These are phyloP conservation scores for Agaricales sp. DNA, from an alignment of 1,284 basidiomycete species.

Conservation along the genomic window DNA sequence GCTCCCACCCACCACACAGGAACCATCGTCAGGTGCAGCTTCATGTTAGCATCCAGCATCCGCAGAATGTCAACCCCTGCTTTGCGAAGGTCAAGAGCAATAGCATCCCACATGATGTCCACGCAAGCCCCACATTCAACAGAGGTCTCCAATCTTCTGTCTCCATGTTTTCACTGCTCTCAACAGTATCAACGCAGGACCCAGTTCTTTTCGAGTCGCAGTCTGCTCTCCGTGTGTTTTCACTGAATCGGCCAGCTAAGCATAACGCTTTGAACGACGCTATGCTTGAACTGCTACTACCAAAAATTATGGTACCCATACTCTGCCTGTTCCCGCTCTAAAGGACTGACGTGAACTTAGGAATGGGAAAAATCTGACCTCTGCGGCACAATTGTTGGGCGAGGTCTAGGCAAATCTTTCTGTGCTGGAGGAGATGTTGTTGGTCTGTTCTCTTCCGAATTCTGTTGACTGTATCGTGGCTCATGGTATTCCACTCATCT, in stretches of 20 bases:
- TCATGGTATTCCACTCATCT: slow-evolving; percentile 1
- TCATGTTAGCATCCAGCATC: slow-evolving; percentile 4
- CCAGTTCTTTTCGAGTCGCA: slow-evolving; percentile 65
- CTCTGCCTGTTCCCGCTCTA: slow-evolving; percentile 2
- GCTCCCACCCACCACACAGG: neutral
- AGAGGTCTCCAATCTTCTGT: slow-evolving; percentile 21
- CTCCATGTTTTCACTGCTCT: neutral
- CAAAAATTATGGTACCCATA: slow-evolving; percentile 59
- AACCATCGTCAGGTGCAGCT: neutral
- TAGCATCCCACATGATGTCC: slow-evolving; percentile 55
- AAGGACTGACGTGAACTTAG: slow-evolving; percentile 27
- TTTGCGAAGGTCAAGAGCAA: slow-evolving; percentile 40
- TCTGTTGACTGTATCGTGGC: slow-evolving; percentile 2
- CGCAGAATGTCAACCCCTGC: slow-evolving; percentile 17
- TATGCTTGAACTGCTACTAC: slow-evolving; percentile 72
- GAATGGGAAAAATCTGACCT: slow-evolving; percentile 73
- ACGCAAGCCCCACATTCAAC: slow-evolving; percentile 17
- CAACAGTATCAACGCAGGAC: slow-evolving; percentile 25
- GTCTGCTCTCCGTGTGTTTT: slow-evolving; percentile 53
- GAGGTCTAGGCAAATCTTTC: slow-evolving; percentile 62
- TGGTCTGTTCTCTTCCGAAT: slow-evolving; percentile 35
- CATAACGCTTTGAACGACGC: slow-evolving; percentile 80
- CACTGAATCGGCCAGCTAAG: slow-evolving; percentile 77
- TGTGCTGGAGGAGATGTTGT: slow-evolving; percentile 95
- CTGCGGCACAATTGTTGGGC: slow-evolving; percentile 72